These are phyloP conservation scores for Pythium rhizo-oryzae DNA, from an alignment of 352 stramenopile genomes.

Conservation along the genomic window DNA sequence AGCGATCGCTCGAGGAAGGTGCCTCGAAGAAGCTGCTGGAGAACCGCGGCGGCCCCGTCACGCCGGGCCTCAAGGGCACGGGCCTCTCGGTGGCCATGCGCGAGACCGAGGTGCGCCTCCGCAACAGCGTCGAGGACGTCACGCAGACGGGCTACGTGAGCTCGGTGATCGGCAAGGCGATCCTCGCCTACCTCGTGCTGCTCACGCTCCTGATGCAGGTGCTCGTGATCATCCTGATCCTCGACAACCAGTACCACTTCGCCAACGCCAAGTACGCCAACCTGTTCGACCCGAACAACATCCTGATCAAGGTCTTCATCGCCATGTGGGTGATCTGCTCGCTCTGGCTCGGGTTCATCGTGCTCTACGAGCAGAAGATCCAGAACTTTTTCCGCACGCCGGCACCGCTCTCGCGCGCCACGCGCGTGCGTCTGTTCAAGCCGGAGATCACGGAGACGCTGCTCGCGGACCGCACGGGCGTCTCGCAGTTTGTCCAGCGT, in stretches of 20 bases:
- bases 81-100: constrained; percentile 28
- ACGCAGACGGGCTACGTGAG: constrained; percentile 26
- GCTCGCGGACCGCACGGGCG: constrained; percentile 28
- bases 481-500: constrained; percentile 30
- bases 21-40: constrained; percentile 34
- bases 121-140: constrained; percentile 32
- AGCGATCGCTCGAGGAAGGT: constrained; percentile 25
- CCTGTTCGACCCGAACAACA: constrained; percentile 32
- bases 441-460: constrained; percentile 29
- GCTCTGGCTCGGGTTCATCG: constrained; percentile 32
- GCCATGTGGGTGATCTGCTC: constrained; percentile 25
- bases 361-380: constrained; percentile 30
- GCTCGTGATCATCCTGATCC: constrained; percentile 29
- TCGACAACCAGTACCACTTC: constrained; percentile 33
- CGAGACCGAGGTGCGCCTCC: constrained; percentile 29
- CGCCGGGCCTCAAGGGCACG: constrained; percentile 17
- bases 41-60: constrained; percentile 31
- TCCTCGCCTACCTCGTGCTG: constrained; percentile 27
- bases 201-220: constrained; percentile 32
- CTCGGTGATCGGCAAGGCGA: constrained; percentile 16
- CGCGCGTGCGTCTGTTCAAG: constrained; percentile 34
- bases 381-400: constrained; percentile 35
- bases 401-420: constrained; percentile 14
- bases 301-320: constrained; percentile 39
- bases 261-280: constrained; percentile 21